Base-by-base conservation (phyloP, 1,284 basidiomycete genomes). In the Austroboletus rostrupii region DNA sequence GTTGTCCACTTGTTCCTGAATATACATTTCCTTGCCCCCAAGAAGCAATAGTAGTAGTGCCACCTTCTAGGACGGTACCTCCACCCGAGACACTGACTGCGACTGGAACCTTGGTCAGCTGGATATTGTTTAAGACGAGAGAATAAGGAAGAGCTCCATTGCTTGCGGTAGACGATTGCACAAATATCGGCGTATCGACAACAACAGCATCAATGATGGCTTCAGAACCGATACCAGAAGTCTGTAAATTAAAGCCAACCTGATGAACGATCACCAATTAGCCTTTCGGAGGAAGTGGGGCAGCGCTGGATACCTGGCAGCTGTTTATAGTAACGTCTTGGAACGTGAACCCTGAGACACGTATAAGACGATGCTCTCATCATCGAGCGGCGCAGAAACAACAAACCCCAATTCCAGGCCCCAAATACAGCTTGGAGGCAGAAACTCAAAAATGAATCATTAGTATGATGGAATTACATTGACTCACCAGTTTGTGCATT, bases 1-100 rank as follows among this genome's bases (percentile, higher is more conserved):
- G 52, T 19, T 57, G 61, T 3, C 59, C 54, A 38, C 58, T 62
- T 12, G 66, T 71, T 48, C 78, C 76, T 7, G 67, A 65, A 57
- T 75, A 78, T 21, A 72, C 62, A 53, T 79, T 68, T 36, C 77
- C 77, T 65, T 80, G 78, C 10, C 57, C 74, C 78, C 78, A 80
- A 16, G 71, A 68, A 29, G 62, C 49, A 57, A 80, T 78, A 4
- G 72, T 75, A 38, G 57, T 70, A 16, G 70, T 71, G 31, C 77
- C 76, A 33, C 78, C 63, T 0, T 42, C 28, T 9, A 64, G 61
- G 20, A 66, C 13, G 8, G 39, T 53, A 17, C 32, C 16, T 13
- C 65, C 61, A 37, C 68, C 69, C n/a, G 78, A 76, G 33, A 45
- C 19, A 23, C 70, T 72, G 31, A 83, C 72, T n/a, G 76, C 77